Evolutionary conservation across 257 asterid species (phyloP).

Genomic region (Solanum arcanum): DNA sequence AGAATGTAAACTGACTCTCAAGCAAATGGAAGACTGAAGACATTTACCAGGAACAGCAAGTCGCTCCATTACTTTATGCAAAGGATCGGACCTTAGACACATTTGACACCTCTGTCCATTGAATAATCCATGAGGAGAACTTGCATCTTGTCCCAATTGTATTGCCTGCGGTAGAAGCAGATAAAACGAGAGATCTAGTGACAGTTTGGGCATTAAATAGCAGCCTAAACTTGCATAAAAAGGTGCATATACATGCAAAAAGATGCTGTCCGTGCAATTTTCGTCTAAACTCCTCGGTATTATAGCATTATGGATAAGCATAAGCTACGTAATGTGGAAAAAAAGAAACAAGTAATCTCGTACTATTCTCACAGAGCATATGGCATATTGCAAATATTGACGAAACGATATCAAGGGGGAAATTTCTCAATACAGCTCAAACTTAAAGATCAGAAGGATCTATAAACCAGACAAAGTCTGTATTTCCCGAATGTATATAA

Average conservation of each 20-base stretch:
- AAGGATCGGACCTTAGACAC: constrained; percentile 65
- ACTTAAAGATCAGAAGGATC: background rate
- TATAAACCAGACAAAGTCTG: background rate
- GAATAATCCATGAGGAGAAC: constrained; percentile 34
- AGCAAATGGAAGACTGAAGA: background rate
- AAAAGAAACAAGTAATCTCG: background rate
- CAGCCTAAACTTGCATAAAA: background rate
- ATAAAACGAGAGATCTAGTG: background rate
- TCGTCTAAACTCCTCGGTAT: background rate
- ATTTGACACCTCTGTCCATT: constrained; percentile 66
- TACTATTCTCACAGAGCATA: background rate
- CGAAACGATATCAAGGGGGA: background rate
- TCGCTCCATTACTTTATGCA: constrained; percentile 69
- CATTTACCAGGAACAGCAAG: constrained; percentile 47
- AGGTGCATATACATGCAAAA: background rate
- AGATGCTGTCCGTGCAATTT: background rate
- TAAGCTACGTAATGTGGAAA: background rate
- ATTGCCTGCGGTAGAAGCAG: constrained; percentile 29
- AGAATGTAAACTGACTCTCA: background rate
- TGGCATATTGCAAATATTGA: background rate
- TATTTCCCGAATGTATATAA: background rate
- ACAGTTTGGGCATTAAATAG: background rate
- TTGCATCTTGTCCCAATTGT: constrained; percentile 61
- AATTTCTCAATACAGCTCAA: background rate
- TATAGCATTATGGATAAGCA: background rate